These are phyloP conservation scores for Daldinia bambusicola DNA, from an alignment of 495 filamentous ascomycete genomes.

Conservation along the genomic window DNA sequence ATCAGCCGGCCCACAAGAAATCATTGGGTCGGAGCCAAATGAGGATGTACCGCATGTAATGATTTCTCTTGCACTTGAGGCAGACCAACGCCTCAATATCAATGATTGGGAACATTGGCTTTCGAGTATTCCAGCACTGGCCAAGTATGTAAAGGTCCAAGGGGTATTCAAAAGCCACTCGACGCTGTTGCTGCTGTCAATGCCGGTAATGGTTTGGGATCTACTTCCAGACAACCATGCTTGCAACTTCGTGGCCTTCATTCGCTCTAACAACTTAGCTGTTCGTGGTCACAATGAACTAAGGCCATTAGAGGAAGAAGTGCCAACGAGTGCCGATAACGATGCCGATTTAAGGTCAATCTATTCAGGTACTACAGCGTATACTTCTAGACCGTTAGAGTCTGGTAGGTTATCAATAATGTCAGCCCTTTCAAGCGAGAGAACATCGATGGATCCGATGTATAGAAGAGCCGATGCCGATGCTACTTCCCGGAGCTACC, in stretches of 20 bases:
- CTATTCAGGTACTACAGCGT: slow-evolving; percentile 45
- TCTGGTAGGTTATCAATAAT: slow-evolving; percentile 32
- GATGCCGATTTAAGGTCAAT: slow-evolving; percentile 43
- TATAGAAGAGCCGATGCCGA: slow-evolving; percentile 27
- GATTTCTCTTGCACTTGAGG: slow-evolving; percentile 63
- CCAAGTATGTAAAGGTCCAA: slow-evolving; percentile 63
- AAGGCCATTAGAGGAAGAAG: slow-evolving; percentile 32
- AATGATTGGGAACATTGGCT: slow-evolving; percentile 63
- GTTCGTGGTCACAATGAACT: slow-evolving; percentile 16
- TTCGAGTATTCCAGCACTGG: slow-evolving; percentile 56
- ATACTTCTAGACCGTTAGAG: slow-evolving; percentile 28
- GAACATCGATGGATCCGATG: slow-evolving; percentile 26
- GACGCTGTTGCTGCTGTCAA: slow-evolving; percentile 57
- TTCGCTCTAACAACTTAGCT: slow-evolving; percentile 59
- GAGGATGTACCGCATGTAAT: slow-evolving; percentile 62
- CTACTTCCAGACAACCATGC: slow-evolving; percentile 61
- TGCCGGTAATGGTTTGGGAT: slow-evolving; percentile 65
- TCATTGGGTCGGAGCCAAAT: slow-evolving; percentile 51
- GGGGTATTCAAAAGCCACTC: slow-evolving; percentile 65
- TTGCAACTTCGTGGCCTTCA: slow-evolving; percentile 63
- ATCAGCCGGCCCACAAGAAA: slow-evolving; percentile 32
- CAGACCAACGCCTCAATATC: slow-evolving; percentile 58
- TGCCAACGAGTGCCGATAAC: slow-evolving; percentile 25
- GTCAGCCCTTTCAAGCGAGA: slow-evolving; percentile 38
- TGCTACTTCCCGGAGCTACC: slow-evolving; percentile 9